Conservation (phyloP, 805 yeast species). For the Grigorovia yakushimaensis region DNA sequence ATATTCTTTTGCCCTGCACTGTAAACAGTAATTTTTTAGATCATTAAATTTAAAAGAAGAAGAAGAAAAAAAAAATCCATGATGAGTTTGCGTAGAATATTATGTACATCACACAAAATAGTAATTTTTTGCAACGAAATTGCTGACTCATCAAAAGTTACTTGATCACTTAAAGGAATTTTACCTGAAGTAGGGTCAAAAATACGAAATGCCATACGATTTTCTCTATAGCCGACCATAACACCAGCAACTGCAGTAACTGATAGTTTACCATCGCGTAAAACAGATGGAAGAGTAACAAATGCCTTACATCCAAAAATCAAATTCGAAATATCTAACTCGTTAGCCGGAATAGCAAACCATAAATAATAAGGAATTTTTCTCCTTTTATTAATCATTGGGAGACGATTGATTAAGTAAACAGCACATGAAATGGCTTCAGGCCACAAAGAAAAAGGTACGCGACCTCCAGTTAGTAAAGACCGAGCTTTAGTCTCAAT, state of each 20-base stretch:
- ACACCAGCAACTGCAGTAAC: slow-evolving; percentile 3
- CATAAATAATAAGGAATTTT: slow-evolving; percentile 3
- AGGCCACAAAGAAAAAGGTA: slow-evolving; percentile 11
- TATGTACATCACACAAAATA: too few species aligned
- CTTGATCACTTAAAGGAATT: slow-evolving; percentile 3
- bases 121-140: slow-evolving; percentile 2
- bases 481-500: slow-evolving; percentile 6
- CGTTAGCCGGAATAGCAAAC: too few species aligned
- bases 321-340: not conserved
- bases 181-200: not conserved
- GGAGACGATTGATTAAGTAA: slow-evolving; percentile 6
- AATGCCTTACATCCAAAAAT: slow-evolving; percentile 12
- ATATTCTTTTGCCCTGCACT: too few species aligned
- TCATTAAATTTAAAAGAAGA: too few species aligned
- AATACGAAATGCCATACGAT: slow-evolving; percentile 4
- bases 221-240: slow-evolving; percentile 3
- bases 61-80: too few species aligned
- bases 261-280: slow-evolving; percentile 3
- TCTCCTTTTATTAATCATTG: not conserved
- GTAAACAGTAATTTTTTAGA: too few species aligned
- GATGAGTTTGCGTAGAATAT: not conserved
- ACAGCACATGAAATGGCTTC: slow-evolving; percentile 9
- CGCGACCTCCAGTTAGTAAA: slow-evolving; percentile 5
- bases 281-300: slow-evolving; percentile 2
- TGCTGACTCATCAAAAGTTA: slow-evolving; percentile 5